These are phyloP conservation scores for Solanum bukasovii DNA, from an alignment of 257 asterid genomes.

Conservation along the genomic window DNA sequence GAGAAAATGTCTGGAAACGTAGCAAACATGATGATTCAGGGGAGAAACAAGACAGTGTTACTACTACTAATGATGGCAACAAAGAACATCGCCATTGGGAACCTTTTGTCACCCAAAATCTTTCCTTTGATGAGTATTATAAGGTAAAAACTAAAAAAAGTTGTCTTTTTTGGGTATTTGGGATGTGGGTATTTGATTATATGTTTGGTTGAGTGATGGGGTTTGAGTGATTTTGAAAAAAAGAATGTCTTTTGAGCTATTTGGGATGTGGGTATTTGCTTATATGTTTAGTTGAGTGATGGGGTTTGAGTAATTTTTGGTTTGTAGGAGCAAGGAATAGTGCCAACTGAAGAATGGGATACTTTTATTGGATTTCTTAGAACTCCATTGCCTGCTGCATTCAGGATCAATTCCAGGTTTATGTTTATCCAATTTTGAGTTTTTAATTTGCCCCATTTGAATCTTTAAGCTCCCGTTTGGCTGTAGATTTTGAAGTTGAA, in stretches of 20 bases:
- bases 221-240: background rate
- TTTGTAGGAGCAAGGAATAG: conserved; percentile 70
- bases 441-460: background rate
- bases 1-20: conserved; percentile 69
- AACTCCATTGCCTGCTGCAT: conserved; percentile 84
- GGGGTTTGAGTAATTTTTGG: background rate
- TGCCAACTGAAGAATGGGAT: conserved; percentile 78
- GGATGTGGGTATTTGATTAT: background rate
- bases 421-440: background rate
- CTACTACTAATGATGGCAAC: conserved; percentile 24
- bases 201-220: background rate
- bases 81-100: conserved; percentile 26
- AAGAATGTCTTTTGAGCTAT: background rate
- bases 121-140: conserved; percentile 44
- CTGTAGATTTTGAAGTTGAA: background rate
- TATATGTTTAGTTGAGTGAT: background rate
- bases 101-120: conserved; percentile 55
- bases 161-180: background rate
- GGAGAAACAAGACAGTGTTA: conserved; percentile 1
- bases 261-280: background rate
- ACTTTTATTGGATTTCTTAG: conserved; percentile 46
- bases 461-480: background rate
- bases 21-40: conserved; percentile 22
- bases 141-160: background rate
- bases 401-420: conserved; percentile 87